Base-by-base conservation (phyloP, 495 filamentous ascomycete genomes). In the Glonium stellatum region DNA sequence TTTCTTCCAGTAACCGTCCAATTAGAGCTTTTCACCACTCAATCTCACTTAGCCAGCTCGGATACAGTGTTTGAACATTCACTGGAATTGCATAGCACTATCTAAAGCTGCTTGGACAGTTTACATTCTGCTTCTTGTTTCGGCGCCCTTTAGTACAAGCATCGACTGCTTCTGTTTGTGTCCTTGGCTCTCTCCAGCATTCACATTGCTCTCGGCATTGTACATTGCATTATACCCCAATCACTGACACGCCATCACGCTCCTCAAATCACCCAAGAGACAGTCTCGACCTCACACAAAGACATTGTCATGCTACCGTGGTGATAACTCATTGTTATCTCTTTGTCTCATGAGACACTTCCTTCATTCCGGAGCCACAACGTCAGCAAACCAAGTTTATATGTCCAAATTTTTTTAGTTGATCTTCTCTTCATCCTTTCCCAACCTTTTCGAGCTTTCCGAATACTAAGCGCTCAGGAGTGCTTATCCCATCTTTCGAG, bases 271-370 rank as follows among this genome's bases (percentile, higher is more conserved):
- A 22, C 25, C 12, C 42, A 12, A 19, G 42, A 25, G 12, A 41
- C 22, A 41, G 25, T 59, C 42, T 56, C 34, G 22, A 51, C 52
- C 50, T 50, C 57, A 49, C 57, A 57, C 52, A 65, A 60, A n/a
- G 31, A 13, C 47, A 41, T 63, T 59, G 61, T 63, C 25, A 21
- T 48, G 27, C 5, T 19, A 54, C 23, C 48, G 55, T 27, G 55
- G 42, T 41, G 39, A 22, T 59, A 47, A 23, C 19, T 12, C 63
- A 47, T 66, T 66, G 58, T 61, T 54, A 52, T 12, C n/a, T 36
- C 25, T 27, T 50, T 27, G 19, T 23, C 31, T 15, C 19, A 21
- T 42, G 49, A 34, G 41, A 37, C 48, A 35, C 13, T 31, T 49
- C 10, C 19, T 56, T 23, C 56, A 60, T 60, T 64, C 61, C 57